Evolutionary conservation across 2,329 filamentous ascomycete genomes (phyloP).

Genomic region (Coniella vitis): DNA sequence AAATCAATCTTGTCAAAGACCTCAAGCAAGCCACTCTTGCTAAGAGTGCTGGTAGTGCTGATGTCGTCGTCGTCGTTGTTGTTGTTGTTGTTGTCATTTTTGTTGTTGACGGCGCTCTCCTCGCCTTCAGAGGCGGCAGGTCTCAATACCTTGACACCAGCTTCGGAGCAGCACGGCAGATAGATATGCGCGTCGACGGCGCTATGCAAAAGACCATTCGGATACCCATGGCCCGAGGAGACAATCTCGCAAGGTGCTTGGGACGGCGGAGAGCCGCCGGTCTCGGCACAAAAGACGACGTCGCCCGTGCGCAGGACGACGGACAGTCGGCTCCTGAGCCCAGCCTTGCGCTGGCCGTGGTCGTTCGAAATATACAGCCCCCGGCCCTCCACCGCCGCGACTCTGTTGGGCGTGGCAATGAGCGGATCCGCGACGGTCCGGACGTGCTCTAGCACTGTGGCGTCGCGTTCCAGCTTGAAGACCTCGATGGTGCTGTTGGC

Average conservation of each 20-base stretch:
- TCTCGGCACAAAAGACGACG: slow-evolving; percentile 1
- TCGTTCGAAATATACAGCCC: slow-evolving; percentile 6
- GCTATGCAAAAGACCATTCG: slow-evolving; percentile 5
- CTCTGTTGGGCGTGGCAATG: slow-evolving; percentile 5
- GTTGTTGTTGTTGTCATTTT: too few relatives aligned
- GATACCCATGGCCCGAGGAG: slow-evolving; percentile 3
- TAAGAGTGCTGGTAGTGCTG: too few relatives aligned
- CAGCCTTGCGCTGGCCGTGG: slow-evolving; percentile 3
- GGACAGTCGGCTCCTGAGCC: neutral
- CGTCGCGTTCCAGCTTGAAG: neutral
- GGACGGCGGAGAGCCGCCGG: neutral
- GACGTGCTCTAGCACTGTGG: neutral
- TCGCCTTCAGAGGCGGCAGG: neutral
- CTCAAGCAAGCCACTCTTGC: slow-evolving; percentile 1
- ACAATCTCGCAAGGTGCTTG: neutral
- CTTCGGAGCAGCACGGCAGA: slow-evolving; percentile 1
- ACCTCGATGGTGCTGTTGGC: slow-evolving; percentile 7
- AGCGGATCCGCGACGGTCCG: slow-evolving; percentile 1
- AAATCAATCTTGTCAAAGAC: neutral
- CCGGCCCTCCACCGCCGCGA: neutral
- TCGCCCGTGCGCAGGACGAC: slow-evolving; percentile 1
- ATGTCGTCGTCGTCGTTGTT: too few relatives aligned
- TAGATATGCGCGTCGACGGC: slow-evolving; percentile 1
- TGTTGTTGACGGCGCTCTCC: too few relatives aligned
- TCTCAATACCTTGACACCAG: slow-evolving; percentile 1